Conservation (phyloP, 2,329 filamentous ascomycete species). For the Falciphora oryzae region DNA sequence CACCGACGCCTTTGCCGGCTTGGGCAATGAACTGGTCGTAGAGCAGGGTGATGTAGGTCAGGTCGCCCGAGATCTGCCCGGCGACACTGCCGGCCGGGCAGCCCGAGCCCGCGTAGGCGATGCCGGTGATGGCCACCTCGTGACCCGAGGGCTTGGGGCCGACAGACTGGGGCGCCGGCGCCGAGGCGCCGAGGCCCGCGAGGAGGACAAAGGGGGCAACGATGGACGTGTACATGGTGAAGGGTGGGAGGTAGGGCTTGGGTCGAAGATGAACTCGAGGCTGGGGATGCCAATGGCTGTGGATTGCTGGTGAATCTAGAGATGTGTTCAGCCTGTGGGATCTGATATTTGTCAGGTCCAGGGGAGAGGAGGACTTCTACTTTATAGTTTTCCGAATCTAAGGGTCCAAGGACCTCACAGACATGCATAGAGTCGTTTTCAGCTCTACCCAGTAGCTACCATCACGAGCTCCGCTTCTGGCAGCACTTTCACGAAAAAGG, state of each 20-base stretch:
- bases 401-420: not conserved
- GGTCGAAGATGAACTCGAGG: not conserved
- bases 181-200: slow-evolving; percentile 11
- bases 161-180: slow-evolving; percentile 9
- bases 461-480: not conserved
- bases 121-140: slow-evolving; percentile 20
- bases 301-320: not conserved
- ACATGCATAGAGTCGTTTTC: not conserved
- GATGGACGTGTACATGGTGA: not conserved
- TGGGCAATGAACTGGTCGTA: slow-evolving; percentile 46
- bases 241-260: not conserved
- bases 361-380: too few relatives aligned
- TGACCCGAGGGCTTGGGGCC: slow-evolving; percentile 18
- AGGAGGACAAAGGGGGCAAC: slow-evolving; percentile 10
- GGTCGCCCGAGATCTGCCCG: slow-evolving; percentile 20
- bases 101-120: slow-evolving; percentile 23
- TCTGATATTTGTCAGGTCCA: not conserved
- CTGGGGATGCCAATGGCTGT: not conserved
- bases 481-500: not conserved
- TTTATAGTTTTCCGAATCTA: not conserved
- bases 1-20: slow-evolving; percentile 35
- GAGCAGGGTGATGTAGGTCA: slow-evolving; percentile 39
- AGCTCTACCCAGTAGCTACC: not conserved
- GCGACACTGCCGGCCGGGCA: slow-evolving; percentile 22
- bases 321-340: not conserved